phyloP scores from a whole-genome alignment of 164 flowering plant species.

The Amborella trichopoda region DNA sequence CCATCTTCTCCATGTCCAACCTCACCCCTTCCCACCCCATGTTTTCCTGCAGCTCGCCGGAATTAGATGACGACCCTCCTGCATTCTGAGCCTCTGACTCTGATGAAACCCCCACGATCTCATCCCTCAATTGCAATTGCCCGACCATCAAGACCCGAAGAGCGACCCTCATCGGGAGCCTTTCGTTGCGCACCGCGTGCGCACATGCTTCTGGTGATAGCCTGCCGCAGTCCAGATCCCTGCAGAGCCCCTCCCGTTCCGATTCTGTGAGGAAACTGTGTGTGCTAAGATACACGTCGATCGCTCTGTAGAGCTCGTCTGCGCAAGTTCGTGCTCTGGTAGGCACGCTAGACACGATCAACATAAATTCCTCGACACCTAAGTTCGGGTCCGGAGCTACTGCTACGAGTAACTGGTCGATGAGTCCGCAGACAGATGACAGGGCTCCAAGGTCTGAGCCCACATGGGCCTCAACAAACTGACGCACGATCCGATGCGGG shows the following conservation, averaged over 20 bases:
- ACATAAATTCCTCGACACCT: slow-evolving; percentile 22
- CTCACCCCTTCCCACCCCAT: slow-evolving; percentile 11
- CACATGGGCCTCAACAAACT: slow-evolving; percentile 25
- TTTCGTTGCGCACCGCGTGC: slow-evolving; percentile 61
- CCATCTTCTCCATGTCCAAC: slow-evolving; percentile 23
- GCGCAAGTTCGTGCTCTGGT: slow-evolving; percentile 22
- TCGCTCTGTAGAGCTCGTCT: slow-evolving; percentile 61
- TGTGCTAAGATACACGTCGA: slow-evolving; percentile 44
- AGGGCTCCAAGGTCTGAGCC: slow-evolving; percentile 18
- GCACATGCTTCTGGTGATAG: slow-evolving; percentile 48
- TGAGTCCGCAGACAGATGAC: slow-evolving; percentile 36
- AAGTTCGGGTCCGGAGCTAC: slow-evolving; percentile 45
- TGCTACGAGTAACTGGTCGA: slow-evolving; percentile 41
- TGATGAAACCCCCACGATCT: slow-evolving; percentile 13
- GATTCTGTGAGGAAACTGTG: slow-evolving; percentile 43
- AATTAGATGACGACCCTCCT: neutral
- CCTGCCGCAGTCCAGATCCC: slow-evolving; percentile 42
- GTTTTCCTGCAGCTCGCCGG: neutral
- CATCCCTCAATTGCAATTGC: slow-evolving; percentile 48
- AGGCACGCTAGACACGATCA: slow-evolving; percentile 26
- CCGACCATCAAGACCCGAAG: slow-evolving; percentile 51
- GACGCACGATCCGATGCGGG: slow-evolving; percentile 38
- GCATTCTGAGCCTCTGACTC: slow-evolving; percentile 8
- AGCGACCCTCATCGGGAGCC: slow-evolving; percentile 48
- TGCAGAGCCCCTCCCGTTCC: slow-evolving; percentile 58